These are phyloP conservation scores for Tolypocladium tropicale DNA, from an alignment of 2,329 filamentous ascomycete genomes.

Conservation along the genomic window DNA sequence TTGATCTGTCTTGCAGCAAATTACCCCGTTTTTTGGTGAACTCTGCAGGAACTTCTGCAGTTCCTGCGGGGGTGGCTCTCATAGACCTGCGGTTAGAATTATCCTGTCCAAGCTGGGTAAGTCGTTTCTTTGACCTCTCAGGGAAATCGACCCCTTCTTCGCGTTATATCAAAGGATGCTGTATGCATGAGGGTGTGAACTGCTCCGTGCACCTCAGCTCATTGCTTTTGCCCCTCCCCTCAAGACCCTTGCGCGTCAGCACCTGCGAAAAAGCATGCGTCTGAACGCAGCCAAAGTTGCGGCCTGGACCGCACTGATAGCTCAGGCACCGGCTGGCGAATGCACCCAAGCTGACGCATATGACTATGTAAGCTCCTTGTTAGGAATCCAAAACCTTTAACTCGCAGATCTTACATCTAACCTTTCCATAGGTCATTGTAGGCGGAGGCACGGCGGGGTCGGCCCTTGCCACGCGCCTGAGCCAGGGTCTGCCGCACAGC, in stretches of 20 bases:
- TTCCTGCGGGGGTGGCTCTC: neutral
- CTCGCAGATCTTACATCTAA: neutral
- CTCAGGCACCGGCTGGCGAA: neutral
- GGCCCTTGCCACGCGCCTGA: neutral
- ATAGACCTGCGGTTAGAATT: neutral
- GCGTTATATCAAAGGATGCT: neutral
- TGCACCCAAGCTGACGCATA: neutral
- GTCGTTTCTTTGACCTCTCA: neutral
- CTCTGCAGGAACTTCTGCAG: neutral
- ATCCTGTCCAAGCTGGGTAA: neutral
- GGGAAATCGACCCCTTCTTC: neutral
- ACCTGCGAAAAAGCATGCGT: neutral
- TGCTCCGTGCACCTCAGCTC: neutral
- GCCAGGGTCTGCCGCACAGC: neutral
- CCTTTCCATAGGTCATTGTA: neutral
- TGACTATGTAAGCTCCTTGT: neutral
- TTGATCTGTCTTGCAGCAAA: neutral
- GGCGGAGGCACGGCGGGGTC: neutral
- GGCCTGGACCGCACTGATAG: neutral
- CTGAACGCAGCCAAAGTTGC: neutral
- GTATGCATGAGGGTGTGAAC: neutral
- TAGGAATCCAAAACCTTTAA: neutral
- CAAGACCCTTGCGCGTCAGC: neutral
- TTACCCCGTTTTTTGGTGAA: neutral
- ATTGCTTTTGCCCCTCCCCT: neutral